These are phyloP conservation scores for Fusarium paranaense DNA, from an alignment of 2,329 filamentous ascomycete genomes.

Conservation along the genomic window DNA sequence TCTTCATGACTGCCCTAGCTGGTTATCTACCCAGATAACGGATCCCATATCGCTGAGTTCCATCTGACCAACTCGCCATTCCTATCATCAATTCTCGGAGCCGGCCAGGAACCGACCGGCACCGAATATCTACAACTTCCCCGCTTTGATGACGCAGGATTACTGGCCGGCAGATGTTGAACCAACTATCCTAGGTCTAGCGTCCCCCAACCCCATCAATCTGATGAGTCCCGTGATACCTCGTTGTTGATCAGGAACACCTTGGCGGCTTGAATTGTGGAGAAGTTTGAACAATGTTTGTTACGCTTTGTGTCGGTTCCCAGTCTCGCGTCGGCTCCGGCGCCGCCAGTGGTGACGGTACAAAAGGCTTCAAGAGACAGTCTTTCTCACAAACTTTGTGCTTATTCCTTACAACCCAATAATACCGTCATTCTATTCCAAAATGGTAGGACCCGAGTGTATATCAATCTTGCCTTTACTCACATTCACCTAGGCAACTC, in stretches of 20 bases:
- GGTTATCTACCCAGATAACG: background rate
- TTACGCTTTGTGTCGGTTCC: background rate
- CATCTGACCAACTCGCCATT: background rate
- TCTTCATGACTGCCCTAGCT: background rate
- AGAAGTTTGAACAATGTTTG: background rate
- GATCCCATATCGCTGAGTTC: background rate
- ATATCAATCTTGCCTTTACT: background rate
- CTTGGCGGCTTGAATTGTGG: background rate
- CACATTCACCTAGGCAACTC: background rate
- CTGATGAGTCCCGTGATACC: background rate
- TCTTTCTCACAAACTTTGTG: background rate
- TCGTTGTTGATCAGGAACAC: background rate
- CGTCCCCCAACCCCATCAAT: background rate
- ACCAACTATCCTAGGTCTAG: constrained; percentile 3
- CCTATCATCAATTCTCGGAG: background rate
- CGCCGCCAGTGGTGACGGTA: background rate
- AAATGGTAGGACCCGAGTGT: background rate
- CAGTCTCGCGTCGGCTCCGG: background rate
- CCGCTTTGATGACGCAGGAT: background rate
- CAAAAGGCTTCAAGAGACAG: background rate
- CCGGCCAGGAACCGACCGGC: background rate
- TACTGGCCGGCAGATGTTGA: background rate
- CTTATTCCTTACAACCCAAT: background rate
- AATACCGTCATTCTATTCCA: background rate
- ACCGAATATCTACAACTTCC: background rate